A percentile compares a stretch with the other conserved stretches of the same genome.
Evolutionary conservation across 768 basidiomycete genomes (phyloP).

Genomic region (Ramaria sp.): DNA sequence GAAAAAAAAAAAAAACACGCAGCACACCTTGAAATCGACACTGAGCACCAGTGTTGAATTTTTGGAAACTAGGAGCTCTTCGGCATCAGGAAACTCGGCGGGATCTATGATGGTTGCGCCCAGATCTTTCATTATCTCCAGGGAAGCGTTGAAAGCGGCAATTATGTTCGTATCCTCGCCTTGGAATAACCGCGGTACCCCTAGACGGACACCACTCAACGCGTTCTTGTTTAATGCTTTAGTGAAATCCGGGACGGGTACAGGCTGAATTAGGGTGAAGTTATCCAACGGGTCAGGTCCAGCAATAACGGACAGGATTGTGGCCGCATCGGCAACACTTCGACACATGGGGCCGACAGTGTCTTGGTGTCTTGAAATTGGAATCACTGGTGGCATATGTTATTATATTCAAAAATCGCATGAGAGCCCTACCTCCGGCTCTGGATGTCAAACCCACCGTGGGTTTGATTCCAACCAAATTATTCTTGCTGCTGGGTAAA

Average conservation of each 20-base stretch:
- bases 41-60: constrained; percentile 44
- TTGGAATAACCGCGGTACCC: constrained; percentile 28
- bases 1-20: not conserved
- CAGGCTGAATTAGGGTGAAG: constrained; percentile 33
- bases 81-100: too few relatives aligned
- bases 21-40: constrained; percentile 46
- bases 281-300: constrained; percentile 32
- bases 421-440: constrained; percentile 19
- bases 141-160: constrained; percentile 27
- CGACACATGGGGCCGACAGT: too few relatives aligned
- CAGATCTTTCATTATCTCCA: constrained; percentile 25
- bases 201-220: constrained; percentile 33
- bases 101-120: constrained; percentile 46
- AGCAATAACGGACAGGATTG: constrained; percentile 28
- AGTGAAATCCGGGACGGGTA: constrained; percentile 40
- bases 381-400: not conserved
- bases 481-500: constrained; percentile 27
- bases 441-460: constrained; percentile 30
- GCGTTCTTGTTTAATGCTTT: constrained; percentile 38
- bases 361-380: too few relatives aligned
- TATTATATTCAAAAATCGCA: not conserved
- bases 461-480: too few relatives aligned
- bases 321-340: too few relatives aligned
- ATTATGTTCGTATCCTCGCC: constrained; percentile 13
- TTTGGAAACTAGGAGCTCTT: constrained; percentile 27